These are phyloP conservation scores for Trichophyton rubrum DNA, from an alignment of 2,329 filamentous ascomycete genomes.

Conservation along the genomic window DNA sequence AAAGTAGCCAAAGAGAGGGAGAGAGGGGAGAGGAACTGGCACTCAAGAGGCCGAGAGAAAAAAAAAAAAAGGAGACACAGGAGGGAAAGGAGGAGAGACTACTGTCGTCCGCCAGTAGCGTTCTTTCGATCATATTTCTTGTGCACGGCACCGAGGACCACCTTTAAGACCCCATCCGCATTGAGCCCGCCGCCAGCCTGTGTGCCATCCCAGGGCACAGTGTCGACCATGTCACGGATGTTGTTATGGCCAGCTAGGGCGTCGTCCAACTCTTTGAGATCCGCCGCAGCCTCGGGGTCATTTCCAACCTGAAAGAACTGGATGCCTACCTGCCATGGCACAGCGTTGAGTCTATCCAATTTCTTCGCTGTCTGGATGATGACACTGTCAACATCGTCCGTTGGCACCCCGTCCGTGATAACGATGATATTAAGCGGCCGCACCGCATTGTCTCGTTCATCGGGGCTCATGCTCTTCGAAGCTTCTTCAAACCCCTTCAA, in stretches of 20 bases:
- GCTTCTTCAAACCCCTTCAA: slow-evolving; percentile 40
- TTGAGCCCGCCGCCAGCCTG: slow-evolving; percentile 44
- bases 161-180: slow-evolving; percentile 64
- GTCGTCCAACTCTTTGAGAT: slow-evolving; percentile 65
- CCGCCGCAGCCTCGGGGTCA: slow-evolving; percentile 51
- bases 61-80: slow-evolving; percentile 5
- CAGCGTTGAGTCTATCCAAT: slow-evolving; percentile 52
- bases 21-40: background rate
- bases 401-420: slow-evolving; percentile 76
- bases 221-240: slow-evolving; percentile 84
- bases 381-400: slow-evolving; percentile 62
- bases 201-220: slow-evolving; percentile 55
- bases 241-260: slow-evolving; percentile 45
- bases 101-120: background rate
- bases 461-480: slow-evolving; percentile 17
- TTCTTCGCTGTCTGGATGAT: slow-evolving; percentile 56
- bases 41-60: background rate
- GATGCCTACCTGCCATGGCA: slow-evolving; percentile 72
- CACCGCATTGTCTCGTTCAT: slow-evolving; percentile 28
- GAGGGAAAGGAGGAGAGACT: background rate
- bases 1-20: background rate
- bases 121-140: slow-evolving; percentile 43
- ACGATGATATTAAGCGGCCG: slow-evolving; percentile 86
- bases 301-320: slow-evolving; percentile 93
- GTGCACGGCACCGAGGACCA: slow-evolving; percentile 66